Base-by-base conservation (phyloP, 352 stramenopile species). In the Globisporangium spiculum region DNA sequence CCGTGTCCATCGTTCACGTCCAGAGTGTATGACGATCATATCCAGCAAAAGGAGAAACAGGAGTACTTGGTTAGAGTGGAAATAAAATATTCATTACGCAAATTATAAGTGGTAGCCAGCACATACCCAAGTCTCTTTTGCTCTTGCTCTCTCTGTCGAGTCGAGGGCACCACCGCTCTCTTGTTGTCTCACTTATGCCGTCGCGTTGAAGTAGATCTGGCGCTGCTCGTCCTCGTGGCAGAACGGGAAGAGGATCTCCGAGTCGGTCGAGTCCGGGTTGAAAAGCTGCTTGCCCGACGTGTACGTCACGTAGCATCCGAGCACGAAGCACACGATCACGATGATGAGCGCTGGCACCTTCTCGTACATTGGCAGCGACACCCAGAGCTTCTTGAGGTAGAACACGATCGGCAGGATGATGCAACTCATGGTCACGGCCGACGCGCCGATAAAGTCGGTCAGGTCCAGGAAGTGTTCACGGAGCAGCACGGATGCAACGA, bases 241-340 rank as follows among this genome's bases (percentile, higher is more conserved):
- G 54, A 73, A 73, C 26, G 68, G 68, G 53, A 73, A 73, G 16
- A 52, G 10, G 30, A 64, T 63, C 18, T 58, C 65, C 5, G 53
- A 18, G 44, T 63, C 32, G n/a, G 32, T 48, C 54, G 60, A 5
- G 44, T 72, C 66, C 22, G 57, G 58, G 60, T 71, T 72, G 55
- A 74, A 74, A 2, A 74, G 57, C 6, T 72, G 18, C 60, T 72
- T 72, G n/a, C 69, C 69, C 9, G 53, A 56, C 27, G 38, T 66
- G 68, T 75, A 75, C 22, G 70, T 75, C 32, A 75, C 67, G 69
- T 75, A 75, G 58, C 60, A 74, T 1, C 70, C 70, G n/a, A 75
- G 52, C 1, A 20, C 56, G n/a, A 63, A 60, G 61, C 70, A 75
- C 2, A 75, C 68, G 36, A 75, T 1, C 9, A 71, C 57, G 3